phyloP scores from a whole-genome alignment of 73 alveolate species.

The Durusdinium trenchii region DNA sequence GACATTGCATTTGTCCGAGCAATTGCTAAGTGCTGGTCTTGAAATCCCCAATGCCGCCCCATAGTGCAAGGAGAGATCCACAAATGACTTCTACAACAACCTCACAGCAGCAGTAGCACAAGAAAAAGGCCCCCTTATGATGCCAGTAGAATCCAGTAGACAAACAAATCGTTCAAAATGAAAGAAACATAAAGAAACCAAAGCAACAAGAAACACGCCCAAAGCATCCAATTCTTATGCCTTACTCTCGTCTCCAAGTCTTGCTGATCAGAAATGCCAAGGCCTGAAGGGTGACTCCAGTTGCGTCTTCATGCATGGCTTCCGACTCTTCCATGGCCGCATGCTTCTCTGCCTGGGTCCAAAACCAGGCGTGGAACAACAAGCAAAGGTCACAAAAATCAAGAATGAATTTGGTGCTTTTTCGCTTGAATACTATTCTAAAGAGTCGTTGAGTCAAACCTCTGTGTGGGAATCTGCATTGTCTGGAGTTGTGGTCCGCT shows the following conservation, averaged over 20 bases:
- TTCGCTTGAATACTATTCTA: no score
- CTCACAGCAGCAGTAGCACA: neutral
- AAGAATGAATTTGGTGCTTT: no score
- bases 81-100: slow-evolving; percentile 80
- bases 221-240: neutral
- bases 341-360: slow-evolving; percentile 77
- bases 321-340: slow-evolving; percentile 95
- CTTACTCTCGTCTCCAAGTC: neutral
- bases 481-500: no score
- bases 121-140: neutral
- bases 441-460: no score
- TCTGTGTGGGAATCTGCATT: no score
- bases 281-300: slow-evolving; percentile 91
- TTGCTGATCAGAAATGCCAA: neutral
- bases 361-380: no score
- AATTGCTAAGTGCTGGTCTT: slow-evolving; percentile 32
- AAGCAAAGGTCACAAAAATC: no score
- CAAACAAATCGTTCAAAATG: neutral
- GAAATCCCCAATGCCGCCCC: slow-evolving; percentile 95
- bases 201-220: neutral
- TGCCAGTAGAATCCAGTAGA: neutral
- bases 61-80: slow-evolving; percentile 72
- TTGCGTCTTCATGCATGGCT: slow-evolving; percentile 77
- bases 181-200: neutral
- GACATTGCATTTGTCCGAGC: no score